phyloP scores from a whole-genome alignment of 2,329 filamentous ascomycete species.

The Hymenoscyphus linearis region DNA sequence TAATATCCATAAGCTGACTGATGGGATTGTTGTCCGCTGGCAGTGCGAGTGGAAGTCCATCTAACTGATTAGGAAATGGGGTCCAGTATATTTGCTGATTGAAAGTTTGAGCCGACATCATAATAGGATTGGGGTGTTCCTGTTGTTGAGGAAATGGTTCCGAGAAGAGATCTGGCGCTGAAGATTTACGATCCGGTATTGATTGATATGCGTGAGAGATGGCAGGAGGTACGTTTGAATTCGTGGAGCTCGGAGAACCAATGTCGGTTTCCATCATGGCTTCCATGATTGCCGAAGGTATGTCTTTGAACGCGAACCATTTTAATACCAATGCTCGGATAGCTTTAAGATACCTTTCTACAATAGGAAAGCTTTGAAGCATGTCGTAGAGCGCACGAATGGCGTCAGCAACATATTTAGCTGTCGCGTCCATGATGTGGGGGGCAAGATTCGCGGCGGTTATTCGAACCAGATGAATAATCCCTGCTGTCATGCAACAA shows the following conservation, averaged over 20 bases:
- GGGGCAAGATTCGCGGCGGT: conserved; percentile 1
- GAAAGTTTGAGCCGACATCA: not conserved
- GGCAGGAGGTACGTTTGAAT: not conserved
- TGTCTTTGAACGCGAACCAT: conserved; percentile 9
- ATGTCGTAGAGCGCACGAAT: conserved; percentile 13
- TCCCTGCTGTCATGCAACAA: conserved; percentile 19
- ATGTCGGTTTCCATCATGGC: conserved; percentile 8
- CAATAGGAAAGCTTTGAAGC: conserved; percentile 5
- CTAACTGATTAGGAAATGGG: conserved; percentile 13
- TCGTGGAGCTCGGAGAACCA: not conserved
- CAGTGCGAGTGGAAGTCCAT: conserved; percentile 14
- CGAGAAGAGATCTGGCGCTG: conserved; percentile 3
- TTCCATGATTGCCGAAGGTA: conserved; percentile 1
- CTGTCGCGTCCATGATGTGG: conserved; percentile 2
- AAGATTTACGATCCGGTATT: not conserved
- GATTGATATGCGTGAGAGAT: not conserved
- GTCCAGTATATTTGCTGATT: conserved; percentile 15
- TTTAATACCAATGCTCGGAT: conserved; percentile 9
- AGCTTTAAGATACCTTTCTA: conserved; percentile 8
- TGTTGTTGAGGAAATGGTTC: not conserved
- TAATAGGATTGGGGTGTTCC: not conserved
- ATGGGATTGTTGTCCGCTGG: not conserved
- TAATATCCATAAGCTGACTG: conserved; percentile 16
- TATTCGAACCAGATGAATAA: conserved; percentile 19
- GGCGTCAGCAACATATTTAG: conserved; percentile 7